A percentile compares a stretch with the other conserved stretches of the same genome.
These are phyloP conservation scores for Discostella stelligeroides DNA, from an alignment of 108 stramenopile species.

Conservation along the genomic window DNA sequence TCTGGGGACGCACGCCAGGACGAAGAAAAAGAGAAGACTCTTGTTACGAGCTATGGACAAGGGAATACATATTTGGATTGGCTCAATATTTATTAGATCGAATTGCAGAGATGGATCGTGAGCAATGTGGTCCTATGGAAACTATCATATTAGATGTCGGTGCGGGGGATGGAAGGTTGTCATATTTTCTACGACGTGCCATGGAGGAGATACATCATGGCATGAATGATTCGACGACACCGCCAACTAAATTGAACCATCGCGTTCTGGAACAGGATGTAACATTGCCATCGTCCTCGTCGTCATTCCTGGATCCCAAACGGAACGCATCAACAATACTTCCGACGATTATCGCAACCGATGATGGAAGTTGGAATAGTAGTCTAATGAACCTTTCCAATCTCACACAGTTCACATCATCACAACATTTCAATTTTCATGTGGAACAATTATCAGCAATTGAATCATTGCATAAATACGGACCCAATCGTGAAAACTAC, in stretches of 20 bases:
- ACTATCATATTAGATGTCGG: slow-evolving; percentile 80
- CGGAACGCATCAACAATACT: background rate
- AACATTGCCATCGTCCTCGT: background rate
- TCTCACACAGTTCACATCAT: too few species aligned
- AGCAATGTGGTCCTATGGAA: background rate
- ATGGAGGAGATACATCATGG: slow-evolving; percentile 33
- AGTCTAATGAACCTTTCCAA: too few species aligned
- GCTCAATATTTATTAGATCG: slow-evolving; percentile 67
- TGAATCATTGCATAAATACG: slow-evolving; percentile 66
- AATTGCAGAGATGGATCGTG: slow-evolving; percentile 34
- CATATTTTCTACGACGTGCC: slow-evolving; percentile 62
- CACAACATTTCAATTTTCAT: slow-evolving; percentile 10
- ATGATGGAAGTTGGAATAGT: slow-evolving; percentile 85
- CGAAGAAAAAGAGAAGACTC: slow-evolving; percentile 29
- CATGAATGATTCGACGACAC: too few species aligned
- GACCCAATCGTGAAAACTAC: slow-evolving; percentile 1
- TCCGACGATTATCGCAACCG: slow-evolving; percentile 68
- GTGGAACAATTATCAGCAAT: slow-evolving; percentile 64
- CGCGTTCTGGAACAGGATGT: too few species aligned
- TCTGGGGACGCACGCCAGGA: background rate
- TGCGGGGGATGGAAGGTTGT: slow-evolving; percentile 81
- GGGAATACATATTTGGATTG: slow-evolving; percentile 71
- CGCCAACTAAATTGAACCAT: too few species aligned
- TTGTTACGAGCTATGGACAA: slow-evolving; percentile 81
- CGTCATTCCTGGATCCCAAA: too few species aligned